Percentiles rank a stretch among this genome's conserved stretches.
phyloP scores from a whole-genome alignment of 2,329 filamentous ascomycete species.

The Ophiostoma angusticollis region DNA sequence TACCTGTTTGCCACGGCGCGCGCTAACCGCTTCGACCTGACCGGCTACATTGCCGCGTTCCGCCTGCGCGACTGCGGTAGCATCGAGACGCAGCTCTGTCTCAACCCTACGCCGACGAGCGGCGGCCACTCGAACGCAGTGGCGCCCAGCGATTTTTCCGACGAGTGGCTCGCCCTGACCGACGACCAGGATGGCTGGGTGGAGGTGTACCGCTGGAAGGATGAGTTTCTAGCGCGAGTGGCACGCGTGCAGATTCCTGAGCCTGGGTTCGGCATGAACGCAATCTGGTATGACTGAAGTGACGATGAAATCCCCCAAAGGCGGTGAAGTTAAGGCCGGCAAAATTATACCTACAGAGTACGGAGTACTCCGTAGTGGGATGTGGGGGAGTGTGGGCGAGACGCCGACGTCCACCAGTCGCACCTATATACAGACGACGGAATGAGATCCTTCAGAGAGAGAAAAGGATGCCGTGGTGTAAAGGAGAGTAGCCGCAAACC shows the following conservation, averaged over 20 bases:
- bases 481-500: too few relatives aligned
- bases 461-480: too few relatives aligned
- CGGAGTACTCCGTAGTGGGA: too few relatives aligned
- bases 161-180: conserved; percentile 82
- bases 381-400: background rate
- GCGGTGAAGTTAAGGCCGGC: conserved; percentile 2
- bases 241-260: conserved; percentile 66
- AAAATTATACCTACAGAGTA: too few relatives aligned
- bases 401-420: background rate
- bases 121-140: conserved; percentile 84
- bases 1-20: conserved; percentile 81
- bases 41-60: conserved; percentile 76
- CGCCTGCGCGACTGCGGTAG: conserved; percentile 53
- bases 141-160: conserved; percentile 68
- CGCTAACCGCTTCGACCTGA: conserved; percentile 60
- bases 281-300: conserved; percentile 68
- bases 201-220: conserved; percentile 77
- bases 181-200: conserved; percentile 81
- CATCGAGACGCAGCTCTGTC: conserved; percentile 64
- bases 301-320: background rate
- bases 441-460: too few relatives aligned
- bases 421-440: too few relatives aligned
- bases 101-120: conserved; percentile 76
- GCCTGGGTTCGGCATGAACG: conserved; percentile 91
- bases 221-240: conserved; percentile 67